A percentile compares a stretch with the other conserved stretches of the same genome.
Evolutionary conservation across 768 basidiomycete species (phyloP).

Genomic region (Xerocomellus dryophilus): DNA sequence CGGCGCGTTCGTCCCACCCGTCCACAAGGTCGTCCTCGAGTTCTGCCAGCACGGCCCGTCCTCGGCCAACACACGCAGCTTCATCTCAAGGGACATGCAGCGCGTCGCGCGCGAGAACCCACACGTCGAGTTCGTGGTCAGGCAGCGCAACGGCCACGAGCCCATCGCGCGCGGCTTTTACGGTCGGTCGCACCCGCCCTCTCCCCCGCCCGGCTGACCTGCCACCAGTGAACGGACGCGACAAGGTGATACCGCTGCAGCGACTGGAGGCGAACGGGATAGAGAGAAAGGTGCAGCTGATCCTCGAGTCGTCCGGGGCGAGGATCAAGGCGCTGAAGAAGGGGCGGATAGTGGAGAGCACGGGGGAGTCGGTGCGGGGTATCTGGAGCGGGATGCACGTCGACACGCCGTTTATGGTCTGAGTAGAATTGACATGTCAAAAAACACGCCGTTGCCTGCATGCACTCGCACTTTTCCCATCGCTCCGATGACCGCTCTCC

Average conservation of each 20-base stretch:
- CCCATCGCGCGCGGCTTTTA: constrained; percentile 85
- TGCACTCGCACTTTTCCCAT: constrained; percentile 8
- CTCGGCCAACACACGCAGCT: constrained; percentile 68
- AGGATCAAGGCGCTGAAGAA: constrained; percentile 80
- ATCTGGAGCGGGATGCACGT: constrained; percentile 91
- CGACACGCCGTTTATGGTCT: constrained; percentile 60
- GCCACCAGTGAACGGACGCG: constrained; percentile 73
- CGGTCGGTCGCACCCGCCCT: constrained; percentile 38
- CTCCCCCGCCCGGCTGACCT: constrained; percentile 12
- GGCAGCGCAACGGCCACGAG: constrained; percentile 68
- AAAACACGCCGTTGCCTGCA: constrained; percentile 35
- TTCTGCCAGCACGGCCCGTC: constrained; percentile 83
- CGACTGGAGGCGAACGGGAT: constrained; percentile 71
- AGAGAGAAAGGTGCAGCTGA: constrained; percentile 72
- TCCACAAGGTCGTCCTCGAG: constrained; percentile 87
- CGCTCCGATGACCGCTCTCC: not conserved
- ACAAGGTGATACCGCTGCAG: constrained; percentile 84
- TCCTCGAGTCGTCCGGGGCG: constrained; percentile 84
- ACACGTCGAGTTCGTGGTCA: constrained; percentile 82
- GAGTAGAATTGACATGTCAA: constrained; percentile 23
- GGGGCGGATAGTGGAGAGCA: constrained; percentile 65
- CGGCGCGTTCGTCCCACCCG: constrained; percentile 65
- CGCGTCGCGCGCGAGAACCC: constrained; percentile 68
- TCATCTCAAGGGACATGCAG: constrained; percentile 60
- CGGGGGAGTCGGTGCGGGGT: constrained; percentile 76